Evolutionary conservation across 2,329 filamentous ascomycete species (phyloP), one percentile per base, ranked within the genome.

Genomic region (Aspergillus quadricinctus): DNA sequence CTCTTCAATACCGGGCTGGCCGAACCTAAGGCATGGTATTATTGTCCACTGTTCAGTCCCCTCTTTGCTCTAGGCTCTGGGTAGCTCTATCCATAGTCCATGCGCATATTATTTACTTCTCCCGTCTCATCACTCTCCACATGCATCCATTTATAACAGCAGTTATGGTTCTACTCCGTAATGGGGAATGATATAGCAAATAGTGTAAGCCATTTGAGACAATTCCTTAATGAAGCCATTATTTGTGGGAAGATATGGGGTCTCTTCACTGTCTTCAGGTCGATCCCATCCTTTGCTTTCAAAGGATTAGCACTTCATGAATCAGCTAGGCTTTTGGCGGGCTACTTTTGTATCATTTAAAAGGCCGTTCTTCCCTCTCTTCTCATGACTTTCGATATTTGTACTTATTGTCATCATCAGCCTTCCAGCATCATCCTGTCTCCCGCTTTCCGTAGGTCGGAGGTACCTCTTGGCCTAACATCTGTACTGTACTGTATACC

Each of bases 211-310:
- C 29, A 54, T 60, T 62, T 66, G 63, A 66, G 63, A 66, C 64
- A 66, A 56, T 52, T 55, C 56, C 57, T 63, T 57, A 52, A 55
- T 43, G 11, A 43, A 10, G 40, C 21, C 41, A 23, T 10, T 14
- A 46, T 25, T 46, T 14, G 41, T 45, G 19, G 41, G 41, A 45
- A 45, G 8, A 5, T 23, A 45, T 45, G 41, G 48, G n/a, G 29
- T 23, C 23, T 60, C 50, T 57, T 61, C 60, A 60, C 19, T 23
- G 17, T 60, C 50, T 57, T 61, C 60, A 60, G 60, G 58, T 35
- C 58, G 58, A 62, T 62, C 60, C 49, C 55, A 57, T 58, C 61
- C 60, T 64, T 61, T 45, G 7, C 29, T 57, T 64, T 62, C n/a
- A n/a, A n/a, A n/a, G n/a, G 61, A 62, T 64, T 58, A 52, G 45